Base-by-base conservation (phyloP, 2,329 filamentous ascomycete genomes). In the Fusarium chuoi region DNA sequence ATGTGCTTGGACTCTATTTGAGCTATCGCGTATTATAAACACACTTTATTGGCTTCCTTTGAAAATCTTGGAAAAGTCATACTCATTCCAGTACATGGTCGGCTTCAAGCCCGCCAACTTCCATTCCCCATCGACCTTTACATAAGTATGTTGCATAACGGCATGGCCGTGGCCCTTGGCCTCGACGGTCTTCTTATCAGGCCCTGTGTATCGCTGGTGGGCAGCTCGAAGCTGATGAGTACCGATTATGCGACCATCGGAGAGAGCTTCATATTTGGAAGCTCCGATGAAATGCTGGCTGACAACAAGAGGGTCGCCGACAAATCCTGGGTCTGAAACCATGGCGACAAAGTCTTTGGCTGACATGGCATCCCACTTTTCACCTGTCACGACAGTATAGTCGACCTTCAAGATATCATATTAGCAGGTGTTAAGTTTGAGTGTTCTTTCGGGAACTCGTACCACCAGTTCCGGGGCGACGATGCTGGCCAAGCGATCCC, bases 281-380 rank as follows among this genome's bases (percentile, higher is more conserved):
- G 33, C 65, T 4, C 63, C 54, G 8, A 68, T 61, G 28, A 68
- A 66, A 41, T 68, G 62, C 6, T 68, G 65, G 5, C 45, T 38
- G 15, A 38, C 44, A 5, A 67, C 38, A 4, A 68, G 63, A 46
- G 54, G 17, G 12, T 68, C 46, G 2, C 65, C 65, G 4, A 65
- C 41, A 22, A 65, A 65, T 22, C 39, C n/a, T 3, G 24, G n/a
- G 3, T 45, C 35, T 8, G 60, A 65, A 2, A 68, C 45, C 65
- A 68, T 68, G 6, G 62, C 33, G 20, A 67, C 9, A 18, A 67
- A 68, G 7, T 67, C 52, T 26, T 61, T 51, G 13, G 28, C 62
- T 24, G 45, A 22, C 39, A 68, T 46, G 4, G 45, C 38, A 35
- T 68, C 62, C 62, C 62, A 67, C 1, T 45, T 54, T 8, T 71